Evolutionary conservation across 306 rosid species (phyloP).

Genomic region (Pterocarpus santalinus): DNA sequence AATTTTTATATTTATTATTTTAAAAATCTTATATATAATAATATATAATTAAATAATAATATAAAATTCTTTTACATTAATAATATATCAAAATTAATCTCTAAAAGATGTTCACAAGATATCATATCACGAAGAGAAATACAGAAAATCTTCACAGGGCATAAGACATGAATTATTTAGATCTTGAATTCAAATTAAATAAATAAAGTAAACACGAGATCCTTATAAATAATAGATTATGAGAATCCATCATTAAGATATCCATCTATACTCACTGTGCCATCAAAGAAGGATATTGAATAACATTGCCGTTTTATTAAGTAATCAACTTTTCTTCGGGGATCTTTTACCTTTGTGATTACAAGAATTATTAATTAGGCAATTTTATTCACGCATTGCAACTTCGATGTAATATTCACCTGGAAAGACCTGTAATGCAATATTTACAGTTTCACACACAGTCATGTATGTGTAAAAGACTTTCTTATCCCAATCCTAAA

Average conservation of each 20-base stretch:
- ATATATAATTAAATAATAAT: too few species aligned
- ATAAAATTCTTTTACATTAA: too few species aligned
- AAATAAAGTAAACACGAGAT: slow-evolving; percentile 17
- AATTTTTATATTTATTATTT: too few species aligned
- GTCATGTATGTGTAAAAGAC: background rate
- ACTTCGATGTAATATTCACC: background rate
- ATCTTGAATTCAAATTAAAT: background rate
- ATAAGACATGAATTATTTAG: background rate
- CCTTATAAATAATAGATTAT: background rate
- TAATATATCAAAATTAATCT: too few species aligned
- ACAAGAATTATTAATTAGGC: background rate
- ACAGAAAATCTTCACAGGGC: background rate
- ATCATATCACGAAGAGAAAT: too few species aligned
- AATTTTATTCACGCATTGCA: background rate
- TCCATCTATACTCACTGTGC: background rate
- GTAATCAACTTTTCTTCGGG: background rate
- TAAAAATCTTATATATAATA: too few species aligned
- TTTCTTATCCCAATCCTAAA: background rate
- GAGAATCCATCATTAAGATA: background rate
- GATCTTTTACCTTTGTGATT: background rate
- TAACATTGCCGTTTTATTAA: background rate
- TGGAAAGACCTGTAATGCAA: background rate
- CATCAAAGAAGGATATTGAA: background rate
- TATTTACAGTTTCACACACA: background rate
- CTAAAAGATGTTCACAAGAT: background rate